These are phyloP conservation scores for Lentinula detonsa DNA, from an alignment of 768 basidiomycete genomes.

Conservation along the genomic window DNA sequence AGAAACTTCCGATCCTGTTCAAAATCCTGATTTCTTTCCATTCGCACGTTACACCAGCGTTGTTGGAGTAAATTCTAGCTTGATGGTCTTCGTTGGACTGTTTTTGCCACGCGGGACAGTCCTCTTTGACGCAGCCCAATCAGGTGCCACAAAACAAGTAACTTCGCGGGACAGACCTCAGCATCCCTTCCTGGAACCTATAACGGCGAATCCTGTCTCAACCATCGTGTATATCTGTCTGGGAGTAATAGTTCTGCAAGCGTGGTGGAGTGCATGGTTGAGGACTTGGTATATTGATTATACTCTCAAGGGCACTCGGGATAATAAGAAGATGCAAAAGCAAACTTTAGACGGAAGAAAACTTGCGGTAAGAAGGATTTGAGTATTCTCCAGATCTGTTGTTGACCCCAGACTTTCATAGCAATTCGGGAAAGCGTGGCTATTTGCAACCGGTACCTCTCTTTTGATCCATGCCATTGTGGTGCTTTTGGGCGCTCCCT, in stretches of 20 bases:
- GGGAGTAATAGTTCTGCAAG: constrained; percentile 50
- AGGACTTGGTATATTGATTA: constrained; percentile 50
- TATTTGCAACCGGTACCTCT: constrained; percentile 46
- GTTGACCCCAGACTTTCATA: constrained; percentile 18
- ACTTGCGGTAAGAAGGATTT: constrained; percentile 28
- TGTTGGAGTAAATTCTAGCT: constrained; percentile 60
- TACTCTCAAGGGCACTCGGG: constrained; percentile 30
- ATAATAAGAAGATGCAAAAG: constrained; percentile 37
- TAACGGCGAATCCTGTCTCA: constrained; percentile 54
- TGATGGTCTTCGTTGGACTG: constrained; percentile 60
- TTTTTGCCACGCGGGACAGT: constrained; percentile 63
- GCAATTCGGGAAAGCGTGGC: constrained; percentile 45
- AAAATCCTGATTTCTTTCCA: constrained; percentile 29
- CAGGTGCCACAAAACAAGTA: constrained; percentile 21
- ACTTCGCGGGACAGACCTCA: constrained; percentile 61
- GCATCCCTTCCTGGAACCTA: constrained; percentile 57
- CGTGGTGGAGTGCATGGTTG: constrained; percentile 72
- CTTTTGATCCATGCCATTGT: constrained; percentile 40
- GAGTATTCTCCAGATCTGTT: neutral
- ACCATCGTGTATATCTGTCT: constrained; percentile 54
- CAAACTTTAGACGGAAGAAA: constrained; percentile 30
- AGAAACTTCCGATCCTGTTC: neutral
- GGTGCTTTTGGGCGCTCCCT: constrained; percentile 73
- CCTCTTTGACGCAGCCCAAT: constrained; percentile 30
- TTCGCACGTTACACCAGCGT: constrained; percentile 58